phyloP scores from a whole-genome alignment of 169 alveolate species.

The Fabrea salina region DNA sequence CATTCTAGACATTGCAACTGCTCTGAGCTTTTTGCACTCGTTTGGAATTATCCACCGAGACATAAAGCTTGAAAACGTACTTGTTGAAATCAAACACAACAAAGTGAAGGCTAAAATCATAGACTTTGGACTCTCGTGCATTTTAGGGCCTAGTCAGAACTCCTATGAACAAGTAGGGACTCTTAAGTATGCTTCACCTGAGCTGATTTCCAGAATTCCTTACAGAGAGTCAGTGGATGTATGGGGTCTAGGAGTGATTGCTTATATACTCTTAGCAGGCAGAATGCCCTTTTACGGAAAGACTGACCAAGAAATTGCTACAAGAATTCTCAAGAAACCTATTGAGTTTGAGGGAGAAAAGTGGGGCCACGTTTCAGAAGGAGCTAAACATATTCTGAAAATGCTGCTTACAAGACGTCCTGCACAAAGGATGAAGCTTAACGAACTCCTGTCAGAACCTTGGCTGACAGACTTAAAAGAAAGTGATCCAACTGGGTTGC shows the following conservation, averaged over 20 bases:
- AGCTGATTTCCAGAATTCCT: conserved; percentile 46
- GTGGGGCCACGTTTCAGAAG: conserved; percentile 39
- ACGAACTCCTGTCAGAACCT: conserved; percentile 37
- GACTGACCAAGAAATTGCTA: conserved; percentile 47
- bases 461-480: conserved; percentile 28
- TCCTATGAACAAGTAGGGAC: conserved; percentile 54
- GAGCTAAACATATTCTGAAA: conserved; percentile 48
- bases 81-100: conserved; percentile 38
- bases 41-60: conserved; percentile 51
- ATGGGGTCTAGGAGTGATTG: conserved; percentile 49
- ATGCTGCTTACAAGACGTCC: conserved; percentile 42
- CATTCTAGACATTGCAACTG: conserved; percentile 4
- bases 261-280: conserved; percentile 49
- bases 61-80: conserved; percentile 53
- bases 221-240: conserved; percentile 45
- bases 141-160: conserved; percentile 47
- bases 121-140: conserved; percentile 54
- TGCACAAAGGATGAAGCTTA: conserved; percentile 45
- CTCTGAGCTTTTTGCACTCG: background rate
- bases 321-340: conserved; percentile 44
- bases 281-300: conserved; percentile 53
- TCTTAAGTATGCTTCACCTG: conserved; percentile 53
- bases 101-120: conserved; percentile 37
- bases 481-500: too few relatives aligned
- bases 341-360: conserved; percentile 34